Evolutionary conservation across 2,329 filamentous ascomycete genomes (phyloP), one percentile per base, ranked within the genome.

Genomic region (Allantophomopsis lycopodina): DNA sequence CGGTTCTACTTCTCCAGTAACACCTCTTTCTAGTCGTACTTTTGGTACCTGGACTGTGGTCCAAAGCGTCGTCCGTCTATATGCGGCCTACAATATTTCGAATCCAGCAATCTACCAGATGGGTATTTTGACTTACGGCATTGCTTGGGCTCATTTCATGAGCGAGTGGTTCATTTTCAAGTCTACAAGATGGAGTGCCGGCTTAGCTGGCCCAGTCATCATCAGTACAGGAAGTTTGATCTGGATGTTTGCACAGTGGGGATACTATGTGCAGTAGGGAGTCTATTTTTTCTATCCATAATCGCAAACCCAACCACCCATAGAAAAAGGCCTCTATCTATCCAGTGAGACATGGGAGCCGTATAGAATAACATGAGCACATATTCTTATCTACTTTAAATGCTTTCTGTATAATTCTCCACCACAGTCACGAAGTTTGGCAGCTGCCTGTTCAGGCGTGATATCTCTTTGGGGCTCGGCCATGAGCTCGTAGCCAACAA

Each of bases 381-480:
- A 28, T 10, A 12, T 12, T 28, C 10, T 5, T 8, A 34, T 14
- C 32, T 34, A 34, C 14, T 14, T 8, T 12, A 34, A 34, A n/a
- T 34, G 8, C 14, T 80, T 86, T 47, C 91, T 75, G 56, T 98
- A 96, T 46, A 98, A 63, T 55, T 85, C 76, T 13, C 87, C 87
- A 3, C 77, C 83, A 46, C 86, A 88, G 42, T 70, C 68, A 47
- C 83, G 74, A 43, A 98, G 64, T 37, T 77, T 76, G 18, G 76
- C 77, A 12, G 91, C 83, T 2, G 91, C 91, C 62, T 96, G 91
- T 61, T 98, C 91, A 0, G 91, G 89, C 0, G 91, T 98, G 52
- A 98, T 96, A 57, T 98, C 91, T 43, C 91, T 75, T 62, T 98
- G 91, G n/a, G 91, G 89, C 63, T 98, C 91, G 2, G 84, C 91